phyloP scores from a whole-genome alignment of 345 rosid genomes.

The Hibiscus syriacus region DNA sequence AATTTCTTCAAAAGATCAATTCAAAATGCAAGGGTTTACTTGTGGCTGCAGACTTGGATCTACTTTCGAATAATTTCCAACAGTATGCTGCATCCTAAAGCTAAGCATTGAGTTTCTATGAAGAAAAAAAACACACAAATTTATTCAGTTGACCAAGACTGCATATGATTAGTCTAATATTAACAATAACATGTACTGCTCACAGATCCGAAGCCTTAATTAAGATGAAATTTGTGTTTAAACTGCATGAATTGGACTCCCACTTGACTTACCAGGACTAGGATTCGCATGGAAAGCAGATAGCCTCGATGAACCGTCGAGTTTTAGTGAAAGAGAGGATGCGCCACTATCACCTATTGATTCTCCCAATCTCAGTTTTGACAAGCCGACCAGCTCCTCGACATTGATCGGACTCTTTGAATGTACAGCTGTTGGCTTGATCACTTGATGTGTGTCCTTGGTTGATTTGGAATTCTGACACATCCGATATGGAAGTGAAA shows the following conservation, averaged over 20 bases:
- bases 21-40: too few relatives aligned
- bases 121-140: background rate
- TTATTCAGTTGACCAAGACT: conserved; percentile 24
- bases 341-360: conserved; percentile 43
- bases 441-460: conserved; percentile 51
- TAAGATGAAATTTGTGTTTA: conserved; percentile 14
- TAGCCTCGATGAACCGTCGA: conserved; percentile 71
- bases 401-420: conserved; percentile 85
- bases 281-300: conserved; percentile 94
- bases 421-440: conserved; percentile 76
- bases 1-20: too few relatives aligned
- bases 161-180: conserved; percentile 32
- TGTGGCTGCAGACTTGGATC: too few relatives aligned
- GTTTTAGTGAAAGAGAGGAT: conserved; percentile 63
- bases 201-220: conserved; percentile 15
- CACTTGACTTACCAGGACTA: conserved; percentile 31
- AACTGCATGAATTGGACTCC: conserved; percentile 55
- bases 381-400: conserved; percentile 85
- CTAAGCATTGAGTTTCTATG: conserved; percentile 14
- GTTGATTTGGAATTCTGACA: conserved; percentile 34
- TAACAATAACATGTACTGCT: conserved; percentile 22
- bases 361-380: conserved; percentile 77
- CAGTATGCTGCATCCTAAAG: conserved; percentile 23
- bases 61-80: conserved; percentile 30
- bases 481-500: conserved; percentile 64